These are phyloP conservation scores for Monosporascus sp. DNA, from an alignment of 2,329 filamentous ascomycete genomes.

Conservation along the genomic window DNA sequence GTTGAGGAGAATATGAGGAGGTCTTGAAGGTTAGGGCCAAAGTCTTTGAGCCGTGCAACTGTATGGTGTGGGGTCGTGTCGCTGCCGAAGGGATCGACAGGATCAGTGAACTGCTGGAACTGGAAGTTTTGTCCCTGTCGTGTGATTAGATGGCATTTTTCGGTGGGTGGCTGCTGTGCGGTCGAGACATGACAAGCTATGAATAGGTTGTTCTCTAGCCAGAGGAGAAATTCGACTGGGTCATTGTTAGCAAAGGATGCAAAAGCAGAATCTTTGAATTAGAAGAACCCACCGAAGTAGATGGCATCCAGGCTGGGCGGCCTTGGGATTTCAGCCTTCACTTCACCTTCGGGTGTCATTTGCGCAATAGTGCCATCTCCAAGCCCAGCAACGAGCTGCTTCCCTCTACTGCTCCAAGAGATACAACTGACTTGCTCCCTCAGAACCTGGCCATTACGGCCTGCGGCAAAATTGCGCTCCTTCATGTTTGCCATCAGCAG, in stretches of 20 bases:
- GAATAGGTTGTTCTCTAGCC: constrained; percentile 86
- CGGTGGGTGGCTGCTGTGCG: constrained; percentile 53
- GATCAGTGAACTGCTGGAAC: constrained; percentile 69
- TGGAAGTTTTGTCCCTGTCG: constrained; percentile 60
- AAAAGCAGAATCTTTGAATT: not conserved
- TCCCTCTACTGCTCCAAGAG: constrained; percentile 89
- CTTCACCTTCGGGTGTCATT: constrained; percentile 74
- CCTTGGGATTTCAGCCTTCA: constrained; percentile 73
- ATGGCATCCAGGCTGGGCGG: constrained; percentile 61
- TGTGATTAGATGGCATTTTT: constrained; percentile 74
- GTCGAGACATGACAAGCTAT: constrained; percentile 71
- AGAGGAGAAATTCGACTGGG: constrained; percentile 71
- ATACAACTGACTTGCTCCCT: constrained; percentile 75
- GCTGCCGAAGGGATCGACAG: constrained; percentile 66
- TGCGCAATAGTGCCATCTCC: constrained; percentile 75
- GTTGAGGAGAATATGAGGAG: constrained; percentile 79
- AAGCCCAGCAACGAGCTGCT: constrained; percentile 84
- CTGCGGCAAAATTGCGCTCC: constrained; percentile 52
- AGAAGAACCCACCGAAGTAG: constrained; percentile 56
- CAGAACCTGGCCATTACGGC: constrained; percentile 56
- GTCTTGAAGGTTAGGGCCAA: constrained; percentile 75
- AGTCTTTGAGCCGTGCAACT: constrained; percentile 70
- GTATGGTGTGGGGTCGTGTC: constrained; percentile 70
- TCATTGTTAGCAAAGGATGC: constrained; percentile 17
- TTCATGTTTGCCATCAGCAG: constrained; percentile 79